Base-by-base conservation (phyloP, 1,284 basidiomycete species). In the Ustilago shanxiensis region DNA sequence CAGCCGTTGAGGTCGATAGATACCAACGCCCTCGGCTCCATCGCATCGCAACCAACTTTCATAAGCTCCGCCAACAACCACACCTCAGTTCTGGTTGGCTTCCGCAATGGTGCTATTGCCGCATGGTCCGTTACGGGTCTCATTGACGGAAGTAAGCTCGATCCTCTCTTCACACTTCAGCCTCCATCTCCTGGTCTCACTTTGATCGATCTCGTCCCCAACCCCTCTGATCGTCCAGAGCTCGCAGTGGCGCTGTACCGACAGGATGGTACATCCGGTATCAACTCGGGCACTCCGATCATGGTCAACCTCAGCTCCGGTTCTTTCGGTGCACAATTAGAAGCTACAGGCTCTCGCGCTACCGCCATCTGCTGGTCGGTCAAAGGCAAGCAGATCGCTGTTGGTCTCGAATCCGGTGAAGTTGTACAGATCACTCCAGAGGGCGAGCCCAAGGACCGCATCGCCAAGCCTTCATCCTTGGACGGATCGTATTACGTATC, bases 341-440 rank as follows among this genome's bases (percentile, higher is more conserved):
- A 65, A 18, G 56, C 64, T 2, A 60, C 66, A 1, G 69, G 64
- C 22, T 63, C 62, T 7, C 57, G 61, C 3, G 76, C 77, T 44
- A 78, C 79, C 1, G 53, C 72, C 92, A 91, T 91, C 6, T 90
- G 91, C 22, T 95, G 93, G 93, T 94, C 93, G 2, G 91, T 93
- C 2, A 93, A 93, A 83, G 93, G 93, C 51, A 95, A 94, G 84
- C 93, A 94, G 73, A 86, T 95, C 35, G 93, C 92, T 0, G 89
- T 94, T 45, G 93, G 92, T 31, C 86, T 93, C 16, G 89, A 89
- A 66, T 89, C 88, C 20, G 93, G 93, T 3, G 90, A 92, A 64
- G 90, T 95, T 33, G 84, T 92, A 45, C 91, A 93, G 2, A 92
- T 91, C 83, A 89, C 89, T 41, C 89, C 91, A 20, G 88, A 88